Base-by-base conservation (phyloP, 768 basidiomycete genomes). In the Mycena maculata region DNA sequence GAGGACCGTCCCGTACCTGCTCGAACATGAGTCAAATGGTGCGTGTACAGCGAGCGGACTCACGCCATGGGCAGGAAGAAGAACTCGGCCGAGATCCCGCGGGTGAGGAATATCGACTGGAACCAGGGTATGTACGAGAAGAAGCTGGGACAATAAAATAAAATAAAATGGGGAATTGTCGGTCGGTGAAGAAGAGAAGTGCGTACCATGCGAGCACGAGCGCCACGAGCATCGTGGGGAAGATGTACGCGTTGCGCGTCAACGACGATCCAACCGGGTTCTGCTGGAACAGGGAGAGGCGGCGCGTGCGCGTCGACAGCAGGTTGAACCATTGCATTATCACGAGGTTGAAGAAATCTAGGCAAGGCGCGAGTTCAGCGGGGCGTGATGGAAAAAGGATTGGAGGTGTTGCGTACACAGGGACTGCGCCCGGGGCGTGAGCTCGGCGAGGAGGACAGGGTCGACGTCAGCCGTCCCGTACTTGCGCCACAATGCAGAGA, bases 241-340 rank as follows among this genome's bases (percentile, higher is more conserved):
- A 76, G 53, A 84, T 73, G 72, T 81, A 84, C 30, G 78, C 67
- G 63, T 87, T 87, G n/a, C 77, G 69, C 13, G 78, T 72, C 36
- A 31, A 31, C 0, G 65, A 52, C 3, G 70, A 60, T 13, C 71
- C 70, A 1, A 69, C 60, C 2, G 88, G 88, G 41, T 85, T 85
- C 41, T 86, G 85, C 67, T 87, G 84, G 77, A 90, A 80, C 39
- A 89, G 81, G 25, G 85, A 84, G 22, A 87, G 80, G 18, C 81
- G 81, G 25, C 89, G 83, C 11, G 86, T 85, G 23, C 89, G 84
- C 0, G 86, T 85, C 0, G 87, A 79, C 22, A 90, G 79, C 10
- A 90, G 78, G 69, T 87, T 88, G 39, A 86, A 86, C 83, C 84
- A 88, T 76, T 90, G 89, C 85, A 88, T 88, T 58, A 87, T 77